phyloP scores from a whole-genome alignment of 73 alveolate genomes.

The Paramecium primaurelia region DNA sequence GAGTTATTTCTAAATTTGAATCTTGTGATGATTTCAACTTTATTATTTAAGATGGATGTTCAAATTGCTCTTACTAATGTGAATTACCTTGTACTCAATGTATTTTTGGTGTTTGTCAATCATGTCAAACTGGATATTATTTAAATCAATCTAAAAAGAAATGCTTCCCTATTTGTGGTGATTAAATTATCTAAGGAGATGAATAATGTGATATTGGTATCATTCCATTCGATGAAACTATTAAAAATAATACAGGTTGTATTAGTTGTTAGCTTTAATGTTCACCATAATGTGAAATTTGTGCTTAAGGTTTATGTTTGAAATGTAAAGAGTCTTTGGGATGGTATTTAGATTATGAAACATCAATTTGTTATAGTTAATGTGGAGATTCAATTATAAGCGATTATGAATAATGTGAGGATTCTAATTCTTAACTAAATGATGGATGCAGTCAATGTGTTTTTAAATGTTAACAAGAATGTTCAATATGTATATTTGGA shows the following conservation, averaged over 20 bases:
- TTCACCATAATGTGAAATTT: background rate
- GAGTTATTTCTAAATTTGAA: background rate
- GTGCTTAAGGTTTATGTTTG: background rate
- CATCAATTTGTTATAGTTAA: background rate
- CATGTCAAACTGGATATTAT: constrained; percentile 48
- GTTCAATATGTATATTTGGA: background rate
- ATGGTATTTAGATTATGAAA: constrained; percentile 38
- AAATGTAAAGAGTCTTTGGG: background rate
- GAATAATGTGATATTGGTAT: constrained; percentile 58
- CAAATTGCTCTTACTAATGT: background rate
- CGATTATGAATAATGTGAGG: constrained; percentile 24
- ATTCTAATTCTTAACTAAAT: background rate
- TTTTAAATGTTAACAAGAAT: background rate
- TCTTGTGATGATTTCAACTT: background rate
- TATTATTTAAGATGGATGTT: background rate
- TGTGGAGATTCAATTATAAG: background rate
- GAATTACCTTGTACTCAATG: background rate
- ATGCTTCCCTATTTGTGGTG: background rate
- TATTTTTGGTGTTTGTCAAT: constrained; percentile 57
- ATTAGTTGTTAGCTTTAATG: background rate
- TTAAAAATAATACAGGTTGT: constrained; percentile 42
- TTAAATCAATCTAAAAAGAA: background rate
- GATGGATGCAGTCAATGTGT: constrained; percentile 37
- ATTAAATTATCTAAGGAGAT: background rate
- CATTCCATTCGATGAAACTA: constrained; percentile 15